Evolutionary conservation across 2,329 filamentous ascomycete species (phyloP), one percentile per base, ranked within the genome.

Genomic region (Dactylellina leptospora): DNA sequence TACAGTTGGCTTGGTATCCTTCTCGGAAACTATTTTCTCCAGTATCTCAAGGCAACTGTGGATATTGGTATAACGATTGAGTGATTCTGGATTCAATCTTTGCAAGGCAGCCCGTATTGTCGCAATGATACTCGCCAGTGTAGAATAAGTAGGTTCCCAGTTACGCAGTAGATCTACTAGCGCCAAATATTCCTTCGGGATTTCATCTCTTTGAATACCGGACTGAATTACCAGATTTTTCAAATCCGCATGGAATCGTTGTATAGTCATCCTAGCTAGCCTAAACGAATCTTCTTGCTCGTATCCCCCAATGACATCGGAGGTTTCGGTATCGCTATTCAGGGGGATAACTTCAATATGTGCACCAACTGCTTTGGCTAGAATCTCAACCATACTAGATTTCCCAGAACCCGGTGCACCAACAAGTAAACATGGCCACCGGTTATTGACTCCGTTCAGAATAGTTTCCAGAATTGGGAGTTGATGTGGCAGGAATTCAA

Each of bases 261-360:
- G 79, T 4, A 89, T 78, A 74, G 86, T 83, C n/a, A 83, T 82
- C 59, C 89, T 88, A 3, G 91, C 82, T 73, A 90, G 86, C 61
- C 93, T 85, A 55, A 90, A 84, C 20, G 91, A 87, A 78, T 99
- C 95, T 16, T 91, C 88, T 80, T 99, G 95, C 79, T 99, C 95
- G 78, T 96, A 99, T 0, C 95, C 95, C 77, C 95, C 95, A 63
- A 99, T 91, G 62, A 99, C 86, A 80, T 99, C 95, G 88, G 96
- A 96, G 0, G 93, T 93, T 79, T 99, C 95, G 45, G 96, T 90
- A 76, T 99, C 96, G 4, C 93, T 89, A 78, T 96, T 99, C 81
- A 99, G 87, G 0, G 93, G 88, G 76, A 97, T 91, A 13, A 92
- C 90, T 28, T 93, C 85, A 2, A 97, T 82, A 0, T 87, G 84